Conservation (phyloP, 225 moss, liverwort and hornwort species). For the Takakia lepidozioides region DNA sequence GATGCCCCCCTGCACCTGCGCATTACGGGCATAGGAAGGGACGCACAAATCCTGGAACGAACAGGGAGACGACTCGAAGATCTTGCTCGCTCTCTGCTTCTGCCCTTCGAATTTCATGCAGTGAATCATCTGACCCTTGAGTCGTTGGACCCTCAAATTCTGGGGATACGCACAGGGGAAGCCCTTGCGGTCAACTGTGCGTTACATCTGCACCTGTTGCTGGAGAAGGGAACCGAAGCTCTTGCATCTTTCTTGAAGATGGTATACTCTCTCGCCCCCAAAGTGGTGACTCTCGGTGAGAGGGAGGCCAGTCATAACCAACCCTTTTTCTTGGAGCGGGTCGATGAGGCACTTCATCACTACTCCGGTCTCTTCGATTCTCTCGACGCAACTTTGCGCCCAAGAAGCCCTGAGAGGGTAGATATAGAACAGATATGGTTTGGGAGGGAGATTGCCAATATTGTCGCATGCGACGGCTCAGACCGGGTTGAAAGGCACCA, state of each 20-base stretch:
- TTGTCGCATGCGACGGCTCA: constrained; percentile 34
- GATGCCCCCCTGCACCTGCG: constrained; percentile 61
- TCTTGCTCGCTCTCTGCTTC: constrained; percentile 66
- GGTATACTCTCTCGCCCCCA: constrained; percentile 25
- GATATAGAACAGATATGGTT: constrained; percentile 45
- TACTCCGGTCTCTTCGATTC: constrained; percentile 40
- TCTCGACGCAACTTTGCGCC: constrained; percentile 43
- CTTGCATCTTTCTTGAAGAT: constrained; percentile 27
- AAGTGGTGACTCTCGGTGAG: constrained; percentile 44
- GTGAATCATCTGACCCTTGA: constrained; percentile 39
- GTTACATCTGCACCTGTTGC: constrained; percentile 32
- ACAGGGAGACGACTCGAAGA: constrained; percentile 68
- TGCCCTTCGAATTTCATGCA: constrained; percentile 65
- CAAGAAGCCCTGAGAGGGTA: constrained; percentile 29
- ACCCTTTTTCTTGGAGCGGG: constrained; percentile 33
- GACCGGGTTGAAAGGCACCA: constrained; percentile 37
- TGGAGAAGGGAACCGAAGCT: constrained; percentile 22
- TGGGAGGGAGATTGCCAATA: constrained; percentile 47
- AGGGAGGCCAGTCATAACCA: constrained; percentile 44
- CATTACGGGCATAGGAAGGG: constrained; percentile 64
- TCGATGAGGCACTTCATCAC: constrained; percentile 29
- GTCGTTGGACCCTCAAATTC: constrained; percentile 22
- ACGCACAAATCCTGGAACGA: constrained; percentile 46
- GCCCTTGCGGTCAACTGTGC: constrained; percentile 45
- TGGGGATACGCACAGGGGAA: constrained; percentile 27